phyloP scores from a whole-genome alignment of 1,284 basidiomycete genomes.

The Lignosus rhinocerotis region DNA sequence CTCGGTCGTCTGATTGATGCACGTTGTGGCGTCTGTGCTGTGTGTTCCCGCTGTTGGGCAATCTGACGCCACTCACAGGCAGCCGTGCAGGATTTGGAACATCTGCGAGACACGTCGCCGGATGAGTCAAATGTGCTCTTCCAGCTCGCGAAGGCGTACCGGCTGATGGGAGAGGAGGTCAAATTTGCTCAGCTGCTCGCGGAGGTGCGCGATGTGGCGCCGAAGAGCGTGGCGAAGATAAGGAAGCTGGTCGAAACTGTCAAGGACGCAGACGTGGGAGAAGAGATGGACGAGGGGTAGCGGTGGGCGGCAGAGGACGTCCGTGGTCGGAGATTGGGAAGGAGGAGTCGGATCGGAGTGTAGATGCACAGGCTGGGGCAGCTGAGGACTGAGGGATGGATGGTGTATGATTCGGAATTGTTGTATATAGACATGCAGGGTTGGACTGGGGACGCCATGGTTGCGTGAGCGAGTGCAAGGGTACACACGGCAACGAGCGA shows the following conservation, averaged over 20 bases:
- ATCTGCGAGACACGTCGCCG: conserved; percentile 77
- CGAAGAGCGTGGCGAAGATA: conserved; percentile 76
- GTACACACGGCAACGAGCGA: not conserved
- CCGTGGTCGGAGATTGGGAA: conserved; percentile 12
- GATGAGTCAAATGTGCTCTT: conserved; percentile 95
- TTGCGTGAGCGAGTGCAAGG: conserved; percentile 5
- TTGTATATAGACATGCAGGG: conserved; percentile 9
- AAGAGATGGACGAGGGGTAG: conserved; percentile 77
- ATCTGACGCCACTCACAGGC: conserved; percentile 45
- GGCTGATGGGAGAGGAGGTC: conserved; percentile 74
- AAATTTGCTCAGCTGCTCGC: conserved; percentile 84
- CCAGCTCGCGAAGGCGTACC: conserved; percentile 90
- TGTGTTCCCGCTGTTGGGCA: conserved; percentile 10
- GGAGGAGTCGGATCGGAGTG: conserved; percentile 2
- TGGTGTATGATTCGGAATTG: conserved; percentile 18
- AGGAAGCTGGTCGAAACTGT: conserved; percentile 73
- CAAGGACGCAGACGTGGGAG: conserved; percentile 59
- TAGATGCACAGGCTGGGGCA: not conserved
- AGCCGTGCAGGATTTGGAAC: conserved; percentile 79
- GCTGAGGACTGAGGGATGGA: not conserved
- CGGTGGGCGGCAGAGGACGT: conserved; percentile 11
- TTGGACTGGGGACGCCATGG: conserved; percentile 7
- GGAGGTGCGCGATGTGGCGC: conserved; percentile 82
- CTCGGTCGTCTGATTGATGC: conserved; percentile 29
- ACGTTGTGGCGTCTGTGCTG: conserved; percentile 35